Percentiles rank a stretch among this genome's conserved stretches.
Conservation (phyloP, 2,329 filamentous ascomycete species). For the Beauveria brongniartii region DNA sequence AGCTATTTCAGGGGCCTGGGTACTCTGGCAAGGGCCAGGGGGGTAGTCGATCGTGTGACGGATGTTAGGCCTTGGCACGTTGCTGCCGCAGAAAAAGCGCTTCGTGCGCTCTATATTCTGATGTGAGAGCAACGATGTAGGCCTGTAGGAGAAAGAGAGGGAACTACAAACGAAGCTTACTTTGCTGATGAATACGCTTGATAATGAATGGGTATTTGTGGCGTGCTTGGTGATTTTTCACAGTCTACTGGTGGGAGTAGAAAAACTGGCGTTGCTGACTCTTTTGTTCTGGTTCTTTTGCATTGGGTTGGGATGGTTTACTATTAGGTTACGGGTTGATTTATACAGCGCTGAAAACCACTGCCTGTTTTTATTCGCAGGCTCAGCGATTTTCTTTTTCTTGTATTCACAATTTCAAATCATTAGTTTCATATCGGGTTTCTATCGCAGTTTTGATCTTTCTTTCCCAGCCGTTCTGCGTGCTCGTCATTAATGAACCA, state of each 20-base stretch:
- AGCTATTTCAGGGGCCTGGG: conserved; percentile 60
- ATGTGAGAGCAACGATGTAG: conserved; percentile 33
- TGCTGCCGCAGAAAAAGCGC: conserved; percentile 61
- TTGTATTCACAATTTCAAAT: too few relatives aligned
- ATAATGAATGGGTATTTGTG: not conserved
- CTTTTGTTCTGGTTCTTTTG: not conserved
- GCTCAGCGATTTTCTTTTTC: too few relatives aligned
- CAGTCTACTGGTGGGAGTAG: not conserved
- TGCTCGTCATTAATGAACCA: too few relatives aligned
- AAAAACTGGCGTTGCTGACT: not conserved
- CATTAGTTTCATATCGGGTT: too few relatives aligned
- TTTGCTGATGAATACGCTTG: not conserved
- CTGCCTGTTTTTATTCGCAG: not conserved
- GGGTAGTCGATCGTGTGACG: conserved; percentile 48
- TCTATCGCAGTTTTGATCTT: too few relatives aligned
- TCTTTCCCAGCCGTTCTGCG: too few relatives aligned
- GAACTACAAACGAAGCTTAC: not conserved
- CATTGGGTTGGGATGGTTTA: not conserved
- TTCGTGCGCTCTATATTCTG: conserved; percentile 54
- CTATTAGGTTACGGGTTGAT: not conserved
- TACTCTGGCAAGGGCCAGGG: conserved; percentile 59
- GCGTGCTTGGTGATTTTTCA: not conserved
- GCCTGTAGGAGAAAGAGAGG: not conserved
- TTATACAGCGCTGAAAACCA: not conserved
- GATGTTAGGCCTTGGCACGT: conserved; percentile 73